Conservation (phyloP, 2,329 filamentous ascomycete genomes). For the Diaporthe citrichinensis region DNA sequence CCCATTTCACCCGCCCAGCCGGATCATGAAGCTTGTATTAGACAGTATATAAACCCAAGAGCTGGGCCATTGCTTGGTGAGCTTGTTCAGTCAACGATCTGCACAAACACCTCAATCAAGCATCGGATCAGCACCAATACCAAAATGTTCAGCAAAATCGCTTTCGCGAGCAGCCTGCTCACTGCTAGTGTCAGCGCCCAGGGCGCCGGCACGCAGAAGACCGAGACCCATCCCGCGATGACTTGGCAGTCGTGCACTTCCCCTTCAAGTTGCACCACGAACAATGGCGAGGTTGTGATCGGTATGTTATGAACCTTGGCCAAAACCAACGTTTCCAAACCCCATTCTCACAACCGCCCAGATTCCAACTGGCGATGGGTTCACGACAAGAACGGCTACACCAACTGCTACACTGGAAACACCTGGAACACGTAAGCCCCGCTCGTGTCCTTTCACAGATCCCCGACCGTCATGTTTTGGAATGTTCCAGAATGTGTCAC, state of each 20-base stretch:
- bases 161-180: conserved; percentile 33
- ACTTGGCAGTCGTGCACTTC: conserved; percentile 64
- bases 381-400: conserved; percentile 60
- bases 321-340: conserved; percentile 53
- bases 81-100: background rate
- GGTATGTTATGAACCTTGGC: background rate
- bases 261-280: conserved; percentile 62
- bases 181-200: conserved; percentile 58
- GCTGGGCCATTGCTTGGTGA: conserved; percentile 23
- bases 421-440: conserved; percentile 55
- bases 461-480: too few relatives aligned
- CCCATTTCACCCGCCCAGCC: conserved; percentile 9
- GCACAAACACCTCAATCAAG: background rate
- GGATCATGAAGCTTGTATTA: background rate
- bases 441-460: too few relatives aligned
- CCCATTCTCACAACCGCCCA: background rate
- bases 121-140: background rate
- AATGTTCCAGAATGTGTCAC: too few relatives aligned
- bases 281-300: conserved; percentile 58
- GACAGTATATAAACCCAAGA: conserved; percentile 14
- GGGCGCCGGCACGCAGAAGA: conserved; percentile 59
- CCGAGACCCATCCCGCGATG: conserved; percentile 66
- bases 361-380: conserved; percentile 72
- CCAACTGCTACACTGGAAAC: conserved; percentile 66
- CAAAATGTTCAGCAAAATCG: conserved; percentile 37